A percentile compares a stretch with the other conserved stretches of the same genome.
Evolutionary conservation across 2,329 filamentous ascomycete genomes (phyloP).

Genomic region (Colletotrichum sp.): DNA sequence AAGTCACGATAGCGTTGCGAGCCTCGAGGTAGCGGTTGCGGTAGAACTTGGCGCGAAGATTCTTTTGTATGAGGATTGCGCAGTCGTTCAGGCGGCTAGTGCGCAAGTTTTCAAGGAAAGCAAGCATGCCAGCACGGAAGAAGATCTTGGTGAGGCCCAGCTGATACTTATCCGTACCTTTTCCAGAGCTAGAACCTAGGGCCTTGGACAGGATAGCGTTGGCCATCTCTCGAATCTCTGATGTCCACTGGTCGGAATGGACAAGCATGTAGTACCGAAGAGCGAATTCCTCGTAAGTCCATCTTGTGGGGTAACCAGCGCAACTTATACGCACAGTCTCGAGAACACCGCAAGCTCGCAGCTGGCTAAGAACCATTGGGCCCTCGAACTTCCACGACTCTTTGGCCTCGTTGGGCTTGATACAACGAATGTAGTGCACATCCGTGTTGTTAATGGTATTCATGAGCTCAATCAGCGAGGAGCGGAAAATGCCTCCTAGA

Average conservation of each 20-base stretch:
- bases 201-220: constrained; percentile 90
- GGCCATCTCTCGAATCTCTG: constrained; percentile 92
- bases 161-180: constrained; percentile 91
- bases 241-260: constrained; percentile 86
- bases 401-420: constrained; percentile 98
- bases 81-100: constrained; percentile 91
- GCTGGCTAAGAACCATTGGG: constrained; percentile 96
- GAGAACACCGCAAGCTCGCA: constrained; percentile 97
- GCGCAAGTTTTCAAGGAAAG: constrained; percentile 92
- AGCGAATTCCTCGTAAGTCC: constrained; percentile 99
- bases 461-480: constrained; percentile 97
- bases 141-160: constrained; percentile 98
- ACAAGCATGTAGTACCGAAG: constrained; percentile 98
- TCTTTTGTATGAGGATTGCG: constrained; percentile 98
- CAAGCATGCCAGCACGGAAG: constrained; percentile 98
- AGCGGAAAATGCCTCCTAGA: constrained; percentile 97
- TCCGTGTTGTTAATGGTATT: constrained; percentile 96
- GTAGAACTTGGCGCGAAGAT: constrained; percentile 93
- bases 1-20: constrained; percentile 77
- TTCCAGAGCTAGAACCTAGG: constrained; percentile 76
- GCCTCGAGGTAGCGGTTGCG: constrained; percentile 89
- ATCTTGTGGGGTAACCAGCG: constrained; percentile 94
- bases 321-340: constrained; percentile 98
- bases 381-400: constrained; percentile 98
- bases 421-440: constrained; percentile 98